phyloP scores from a whole-genome alignment of 176 grass and related monocot genomes.

The Ensete ventricosum region DNA sequence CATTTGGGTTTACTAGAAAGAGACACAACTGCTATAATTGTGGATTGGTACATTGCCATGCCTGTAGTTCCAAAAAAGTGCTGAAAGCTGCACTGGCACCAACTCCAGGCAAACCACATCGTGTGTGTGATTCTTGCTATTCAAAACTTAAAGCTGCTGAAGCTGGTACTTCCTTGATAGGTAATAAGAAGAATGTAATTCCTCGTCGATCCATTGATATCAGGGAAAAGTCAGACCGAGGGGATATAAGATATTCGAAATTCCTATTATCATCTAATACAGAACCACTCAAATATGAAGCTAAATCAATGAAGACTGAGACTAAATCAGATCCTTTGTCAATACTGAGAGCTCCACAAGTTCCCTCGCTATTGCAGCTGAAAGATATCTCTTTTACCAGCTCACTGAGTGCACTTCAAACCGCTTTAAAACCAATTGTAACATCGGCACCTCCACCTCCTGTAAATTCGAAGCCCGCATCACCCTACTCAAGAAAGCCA shows the following conservation, averaged over 20 bases:
- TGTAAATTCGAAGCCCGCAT: conserved; percentile 34
- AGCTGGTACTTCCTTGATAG: conserved; percentile 7
- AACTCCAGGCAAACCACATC: conserved; percentile 84
- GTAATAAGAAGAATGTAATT: conserved; percentile 50
- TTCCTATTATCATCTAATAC: conserved; percentile 38
- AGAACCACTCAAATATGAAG: conserved; percentile 45
- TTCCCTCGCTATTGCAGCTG: conserved; percentile 47
- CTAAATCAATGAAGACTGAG: conserved; percentile 47
- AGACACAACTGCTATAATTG: conserved; percentile 77
- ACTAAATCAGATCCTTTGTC: conserved; percentile 46
- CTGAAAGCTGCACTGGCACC: conserved; percentile 80
- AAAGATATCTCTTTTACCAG: conserved; percentile 49
- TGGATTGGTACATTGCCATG: conserved; percentile 80
- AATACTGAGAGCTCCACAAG: conserved; percentile 47
- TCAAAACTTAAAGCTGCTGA: conserved; percentile 76
- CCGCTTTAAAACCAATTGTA: conserved; percentile 50
- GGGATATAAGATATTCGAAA: conserved; percentile 57
- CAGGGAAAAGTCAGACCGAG: conserved; percentile 46
- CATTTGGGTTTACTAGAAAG: conserved; percentile 95
- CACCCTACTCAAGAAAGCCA: conserved; percentile 36
- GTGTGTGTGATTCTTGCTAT: conserved; percentile 94
- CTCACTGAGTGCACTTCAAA: conserved; percentile 47
- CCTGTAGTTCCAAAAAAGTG: conserved; percentile 85
- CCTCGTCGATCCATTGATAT: conserved; percentile 60
- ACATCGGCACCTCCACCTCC: conserved; percentile 38